Evolutionary conservation across 2,329 filamentous ascomycete genomes (phyloP).

Genomic region (Scedosporium boydii): DNA sequence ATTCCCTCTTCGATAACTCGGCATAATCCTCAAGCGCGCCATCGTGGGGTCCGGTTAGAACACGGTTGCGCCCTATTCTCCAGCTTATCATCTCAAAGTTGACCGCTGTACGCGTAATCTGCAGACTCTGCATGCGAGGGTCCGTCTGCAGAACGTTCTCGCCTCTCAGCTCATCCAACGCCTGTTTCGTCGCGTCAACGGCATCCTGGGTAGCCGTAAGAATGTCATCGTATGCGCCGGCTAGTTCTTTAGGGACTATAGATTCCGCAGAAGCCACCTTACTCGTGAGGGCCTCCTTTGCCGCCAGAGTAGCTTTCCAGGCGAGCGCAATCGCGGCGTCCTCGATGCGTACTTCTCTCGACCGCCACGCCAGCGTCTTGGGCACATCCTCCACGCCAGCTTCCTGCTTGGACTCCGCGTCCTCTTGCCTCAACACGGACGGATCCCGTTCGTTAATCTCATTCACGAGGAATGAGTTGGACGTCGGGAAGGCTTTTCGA

Average conservation of each 20-base stretch:
- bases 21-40: constrained; percentile 52
- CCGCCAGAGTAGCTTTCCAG: constrained; percentile 57
- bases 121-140: constrained; percentile 78
- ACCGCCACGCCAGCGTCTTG: constrained; percentile 76
- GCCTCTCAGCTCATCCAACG: constrained; percentile 78
- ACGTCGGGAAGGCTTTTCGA: constrained; percentile 64
- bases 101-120: constrained; percentile 85
- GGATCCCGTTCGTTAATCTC: constrained; percentile 64
- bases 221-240: constrained; percentile 83
- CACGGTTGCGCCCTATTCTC: constrained; percentile 86
- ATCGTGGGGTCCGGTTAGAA: constrained; percentile 75
- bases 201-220: constrained; percentile 87
- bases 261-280: constrained; percentile 33
- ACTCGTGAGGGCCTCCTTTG: constrained; percentile 38
- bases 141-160: constrained; percentile 82
- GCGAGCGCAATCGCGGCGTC: constrained; percentile 86
- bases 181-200: constrained; percentile 84
- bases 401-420: constrained; percentile 26
- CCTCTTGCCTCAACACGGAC: constrained; percentile 50
- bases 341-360: constrained; percentile 76
- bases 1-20: constrained; percentile 33
- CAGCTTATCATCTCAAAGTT: constrained; percentile 92
- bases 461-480: constrained; percentile 51
- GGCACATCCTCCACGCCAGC: constrained; percentile 49
- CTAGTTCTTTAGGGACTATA: constrained; percentile 54